Percentiles rank a stretch among this genome's conserved stretches.
These are phyloP conservation scores for Scutellaria barbata DNA, from an alignment of 257 asterid genomes.

Conservation along the genomic window DNA sequence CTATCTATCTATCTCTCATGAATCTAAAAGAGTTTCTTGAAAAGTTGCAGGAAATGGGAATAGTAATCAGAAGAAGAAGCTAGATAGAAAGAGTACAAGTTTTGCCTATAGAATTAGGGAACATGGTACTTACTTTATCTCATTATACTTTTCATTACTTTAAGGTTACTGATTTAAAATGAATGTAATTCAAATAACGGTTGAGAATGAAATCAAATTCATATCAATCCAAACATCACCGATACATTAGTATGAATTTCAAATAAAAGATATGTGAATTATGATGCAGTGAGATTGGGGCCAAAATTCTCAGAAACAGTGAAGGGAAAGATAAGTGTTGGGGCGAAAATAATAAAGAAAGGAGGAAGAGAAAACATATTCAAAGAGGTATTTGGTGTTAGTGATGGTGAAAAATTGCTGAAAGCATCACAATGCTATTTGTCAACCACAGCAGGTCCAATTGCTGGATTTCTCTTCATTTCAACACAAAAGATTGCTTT, in stretches of 20 bases:
- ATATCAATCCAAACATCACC: no score
- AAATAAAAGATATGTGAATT: no score
- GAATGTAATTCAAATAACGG: no score
- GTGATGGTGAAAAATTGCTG: conserved; percentile 58
- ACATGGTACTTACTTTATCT: conserved; percentile 55
- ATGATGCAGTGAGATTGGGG: conserved; percentile 62
- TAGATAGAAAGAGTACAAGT: conserved; percentile 50
- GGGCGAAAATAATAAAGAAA: conserved; percentile 68
- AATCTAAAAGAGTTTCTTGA: no score
- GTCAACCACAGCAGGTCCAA: conserved; percentile 87
- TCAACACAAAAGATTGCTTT: conserved; percentile 71
- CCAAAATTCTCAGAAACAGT: conserved; percentile 74
- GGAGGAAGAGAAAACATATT: conserved; percentile 82
- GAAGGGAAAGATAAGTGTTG: conserved; percentile 81
- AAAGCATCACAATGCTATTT: conserved; percentile 90
- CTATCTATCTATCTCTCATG: not conserved
- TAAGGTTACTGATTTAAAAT: not conserved
- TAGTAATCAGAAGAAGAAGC: conserved; percentile 43
- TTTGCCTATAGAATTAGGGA: conserved; percentile 72
- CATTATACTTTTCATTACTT: no score
- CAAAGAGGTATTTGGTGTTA: conserved; percentile 54
- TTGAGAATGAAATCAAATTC: no score
- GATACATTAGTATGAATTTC: no score
- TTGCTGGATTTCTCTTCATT: conserved; percentile 78
- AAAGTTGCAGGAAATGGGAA: not conserved